Evolutionary conservation across 495 filamentous ascomycete species (phyloP).

Genomic region (Trichoderma erinaceum): DNA sequence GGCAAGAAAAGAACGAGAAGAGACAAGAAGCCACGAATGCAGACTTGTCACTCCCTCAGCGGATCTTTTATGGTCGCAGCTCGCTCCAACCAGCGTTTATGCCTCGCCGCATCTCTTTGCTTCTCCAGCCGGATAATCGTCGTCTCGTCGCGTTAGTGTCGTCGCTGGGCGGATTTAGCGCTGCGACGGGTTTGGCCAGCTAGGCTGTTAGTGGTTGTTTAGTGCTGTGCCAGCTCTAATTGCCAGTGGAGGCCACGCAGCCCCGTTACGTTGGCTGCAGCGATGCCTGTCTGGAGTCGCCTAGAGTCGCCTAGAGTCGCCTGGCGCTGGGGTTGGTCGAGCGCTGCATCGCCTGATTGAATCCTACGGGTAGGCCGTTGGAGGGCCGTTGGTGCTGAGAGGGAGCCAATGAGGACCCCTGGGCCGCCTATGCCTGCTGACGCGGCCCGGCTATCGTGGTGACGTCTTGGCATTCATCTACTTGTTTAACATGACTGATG

Average conservation of each 20-base stretch:
- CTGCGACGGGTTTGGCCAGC: no score
- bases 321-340: neutral
- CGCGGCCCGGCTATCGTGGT: slow-evolving; percentile 4
- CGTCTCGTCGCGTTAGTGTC: neutral
- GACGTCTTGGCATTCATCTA: neutral
- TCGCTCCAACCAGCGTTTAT: neutral
- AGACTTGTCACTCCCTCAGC: no score
- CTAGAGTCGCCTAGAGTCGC: no score
- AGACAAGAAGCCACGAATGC: neutral
- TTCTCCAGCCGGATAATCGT: neutral
- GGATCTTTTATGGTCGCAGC: neutral
- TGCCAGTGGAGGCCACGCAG: slow-evolving; percentile 1
- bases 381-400: neutral
- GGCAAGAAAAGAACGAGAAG: neutral
- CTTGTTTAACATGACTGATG: neutral
- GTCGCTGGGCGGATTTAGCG: neutral
- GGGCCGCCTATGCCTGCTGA: neutral
- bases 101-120: neutral
- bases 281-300: neutral
- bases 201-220: neutral
- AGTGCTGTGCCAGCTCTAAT: neutral
- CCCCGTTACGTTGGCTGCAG: neutral
- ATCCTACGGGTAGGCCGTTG: neutral
- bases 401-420: neutral
- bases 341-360: neutral